These are phyloP conservation scores for Xylaria flabelliformis DNA, from an alignment of 495 filamentous ascomycete genomes.

Conservation along the genomic window DNA sequence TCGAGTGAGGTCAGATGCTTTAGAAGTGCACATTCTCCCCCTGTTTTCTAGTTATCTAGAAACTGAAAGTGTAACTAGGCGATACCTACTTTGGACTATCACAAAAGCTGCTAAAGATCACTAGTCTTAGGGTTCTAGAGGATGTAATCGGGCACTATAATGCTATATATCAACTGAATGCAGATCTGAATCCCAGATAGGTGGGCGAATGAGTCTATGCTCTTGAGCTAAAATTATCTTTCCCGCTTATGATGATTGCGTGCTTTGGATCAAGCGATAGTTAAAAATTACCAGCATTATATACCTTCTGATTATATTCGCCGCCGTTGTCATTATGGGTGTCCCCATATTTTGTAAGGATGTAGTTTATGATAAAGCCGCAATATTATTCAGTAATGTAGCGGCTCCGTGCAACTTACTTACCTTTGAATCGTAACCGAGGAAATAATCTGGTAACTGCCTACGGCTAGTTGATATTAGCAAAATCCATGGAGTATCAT, in stretches of 20 bases:
- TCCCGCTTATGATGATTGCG: background rate
- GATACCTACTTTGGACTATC: background rate
- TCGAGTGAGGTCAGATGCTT: no score
- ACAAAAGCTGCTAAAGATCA: slow-evolving; percentile 4
- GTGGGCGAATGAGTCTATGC: background rate
- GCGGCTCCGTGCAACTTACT: no score
- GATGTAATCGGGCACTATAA: background rate
- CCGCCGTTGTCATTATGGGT: background rate
- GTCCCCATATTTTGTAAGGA: no score
- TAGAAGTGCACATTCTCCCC: no score
- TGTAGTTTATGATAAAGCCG: no score
- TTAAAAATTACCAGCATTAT: background rate
- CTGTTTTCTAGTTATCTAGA: no score
- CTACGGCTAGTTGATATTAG: no score
- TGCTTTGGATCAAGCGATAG: background rate
- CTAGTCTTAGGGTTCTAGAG: background rate
- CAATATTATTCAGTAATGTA: no score
- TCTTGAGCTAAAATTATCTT: background rate
- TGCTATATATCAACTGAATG: background rate
- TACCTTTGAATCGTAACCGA: no score
- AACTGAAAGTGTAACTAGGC: no score
- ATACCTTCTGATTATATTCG: background rate
- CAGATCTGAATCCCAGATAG: background rate
- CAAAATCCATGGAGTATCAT: no score
- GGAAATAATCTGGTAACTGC: no score